Percentiles rank a stretch among this genome's conserved stretches.
Conservation (phyloP, 2,329 filamentous ascomycete species). For the Fusarium euwallaceae region DNA sequence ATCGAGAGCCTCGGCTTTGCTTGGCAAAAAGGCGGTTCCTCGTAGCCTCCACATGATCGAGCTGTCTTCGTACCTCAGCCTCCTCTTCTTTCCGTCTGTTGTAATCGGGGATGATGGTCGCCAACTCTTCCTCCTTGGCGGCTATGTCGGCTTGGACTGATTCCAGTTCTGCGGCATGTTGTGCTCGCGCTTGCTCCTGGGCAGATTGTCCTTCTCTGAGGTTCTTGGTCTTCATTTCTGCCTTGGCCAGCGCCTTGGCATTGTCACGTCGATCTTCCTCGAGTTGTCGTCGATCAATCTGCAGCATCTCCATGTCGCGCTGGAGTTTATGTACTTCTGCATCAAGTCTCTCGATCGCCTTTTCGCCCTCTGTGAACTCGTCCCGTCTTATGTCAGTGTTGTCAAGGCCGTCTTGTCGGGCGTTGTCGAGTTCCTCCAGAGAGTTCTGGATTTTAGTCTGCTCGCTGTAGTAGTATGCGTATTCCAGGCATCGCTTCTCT, state of each 20-base stretch:
- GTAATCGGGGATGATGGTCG: slow-evolving; percentile 81
- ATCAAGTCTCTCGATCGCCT: slow-evolving; percentile 81
- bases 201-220: slow-evolving; percentile 86
- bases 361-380: slow-evolving; percentile 82
- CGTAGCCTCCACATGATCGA: slow-evolving; percentile 81
- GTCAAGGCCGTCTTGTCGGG: slow-evolving; percentile 84
- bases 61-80: slow-evolving; percentile 74
- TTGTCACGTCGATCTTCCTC: slow-evolving; percentile 90
- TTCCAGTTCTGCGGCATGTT: slow-evolving; percentile 79
- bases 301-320: slow-evolving; percentile 86
- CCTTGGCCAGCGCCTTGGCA: slow-evolving; percentile 83
- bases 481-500: slow-evolving; percentile 91
- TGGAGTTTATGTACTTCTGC: slow-evolving; percentile 83
- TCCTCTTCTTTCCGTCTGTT: slow-evolving; percentile 81
- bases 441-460: slow-evolving; percentile 83
- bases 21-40: slow-evolving; percentile 89
- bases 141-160: slow-evolving; percentile 81
- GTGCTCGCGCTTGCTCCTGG: slow-evolving; percentile 78
- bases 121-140: slow-evolving; percentile 81
- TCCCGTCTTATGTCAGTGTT: slow-evolving; percentile 85
- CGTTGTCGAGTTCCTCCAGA: slow-evolving; percentile 85
- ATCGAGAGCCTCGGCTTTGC: slow-evolving; percentile 88
- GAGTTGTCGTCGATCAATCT: slow-evolving; percentile 86
- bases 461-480: slow-evolving; percentile 92
- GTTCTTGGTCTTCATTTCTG: slow-evolving; percentile 86